phyloP scores from a whole-genome alignment of 2,329 filamentous ascomycete species.

The Magnaporthiopsis rhizophila region DNA sequence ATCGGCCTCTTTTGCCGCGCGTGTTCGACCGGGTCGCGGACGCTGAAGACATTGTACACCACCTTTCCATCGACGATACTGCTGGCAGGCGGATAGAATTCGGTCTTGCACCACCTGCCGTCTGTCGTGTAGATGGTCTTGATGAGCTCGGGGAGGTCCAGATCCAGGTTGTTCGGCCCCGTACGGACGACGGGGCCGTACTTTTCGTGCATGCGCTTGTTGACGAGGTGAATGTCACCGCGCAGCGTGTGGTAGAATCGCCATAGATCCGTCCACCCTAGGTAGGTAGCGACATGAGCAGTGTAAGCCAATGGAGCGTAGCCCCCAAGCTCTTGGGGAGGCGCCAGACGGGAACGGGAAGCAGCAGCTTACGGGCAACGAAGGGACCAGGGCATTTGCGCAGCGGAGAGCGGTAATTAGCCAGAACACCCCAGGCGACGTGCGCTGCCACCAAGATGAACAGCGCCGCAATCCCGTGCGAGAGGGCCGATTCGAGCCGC shows the following conservation, averaged over 20 bases:
- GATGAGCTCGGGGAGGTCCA: constrained; percentile 28
- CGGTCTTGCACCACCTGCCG: constrained; percentile 11
- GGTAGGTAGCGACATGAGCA: too few relatives aligned
- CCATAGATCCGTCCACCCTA: constrained; percentile 4
- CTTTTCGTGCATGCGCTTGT: constrained; percentile 3
- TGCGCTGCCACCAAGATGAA: background rate
- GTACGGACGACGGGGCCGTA: constrained; percentile 33
- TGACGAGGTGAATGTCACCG: constrained; percentile 4
- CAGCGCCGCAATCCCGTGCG: background rate
- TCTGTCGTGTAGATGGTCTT: constrained; percentile 28
- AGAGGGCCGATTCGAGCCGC: background rate
- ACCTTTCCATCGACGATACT: constrained; percentile 23
- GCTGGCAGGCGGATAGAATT: constrained; percentile 10
- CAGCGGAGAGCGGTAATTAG: background rate
- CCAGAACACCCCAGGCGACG: background rate
- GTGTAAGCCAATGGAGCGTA: too few relatives aligned
- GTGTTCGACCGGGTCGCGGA: constrained; percentile 22
- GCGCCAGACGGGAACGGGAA: background rate
- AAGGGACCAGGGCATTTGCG: background rate
- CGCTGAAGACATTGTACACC: constrained; percentile 26
- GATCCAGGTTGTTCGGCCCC: constrained; percentile 28
- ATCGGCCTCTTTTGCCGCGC: constrained; percentile 23
- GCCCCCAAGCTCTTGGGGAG: background rate
- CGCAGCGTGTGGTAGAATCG: constrained; percentile 4
- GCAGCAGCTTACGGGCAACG: background rate